These are phyloP conservation scores for sorghum (Sorghum bicolor) DNA, from an alignment of 176 grass and related monocot genomes.

Conservation along the genomic window Sorghum_bicolor_NCBIv3 NC_012871.2:74362501-74363000, in stretches of 20 bases:
- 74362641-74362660: background rate
- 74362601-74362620: background rate
- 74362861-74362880: slow-evolving; percentile 83
- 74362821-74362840: slow-evolving; percentile 88
- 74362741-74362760: background rate
- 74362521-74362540: background rate
- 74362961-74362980: background rate
- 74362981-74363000: background rate
- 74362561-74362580: background rate
- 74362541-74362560: background rate
- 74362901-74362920: background rate
- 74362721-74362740: background rate
- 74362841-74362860: slow-evolving; percentile 96
- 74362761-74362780: slow-evolving; percentile 43
- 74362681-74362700: background rate
- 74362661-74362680: background rate
- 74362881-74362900: background rate
- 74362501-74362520: slow-evolving; percentile 82
- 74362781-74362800: slow-evolving; percentile 99
- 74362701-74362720: background rate
- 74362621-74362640: background rate
- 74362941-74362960: background rate
- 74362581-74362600: background rate
- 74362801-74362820: slow-evolving; percentile 94
- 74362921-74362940: background rate